phyloP scores from a whole-genome alignment of 208 protist genomes.

The Leishmania braziliensis region DNA sequence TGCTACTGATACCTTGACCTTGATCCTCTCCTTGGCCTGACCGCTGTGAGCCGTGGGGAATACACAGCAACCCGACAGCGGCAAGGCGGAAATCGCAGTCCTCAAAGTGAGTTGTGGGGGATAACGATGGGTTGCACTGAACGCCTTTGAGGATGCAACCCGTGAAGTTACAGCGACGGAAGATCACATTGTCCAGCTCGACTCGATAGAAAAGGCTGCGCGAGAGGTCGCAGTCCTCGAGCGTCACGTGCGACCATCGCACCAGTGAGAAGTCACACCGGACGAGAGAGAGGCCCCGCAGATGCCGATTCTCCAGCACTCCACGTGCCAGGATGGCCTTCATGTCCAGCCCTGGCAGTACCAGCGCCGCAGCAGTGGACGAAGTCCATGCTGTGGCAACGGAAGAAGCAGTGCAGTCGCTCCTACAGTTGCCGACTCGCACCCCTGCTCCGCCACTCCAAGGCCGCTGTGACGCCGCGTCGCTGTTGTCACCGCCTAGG shows the following conservation, averaged over 20 bases:
- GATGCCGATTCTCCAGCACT: slow-evolving; percentile 25
- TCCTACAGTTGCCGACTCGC: neutral
- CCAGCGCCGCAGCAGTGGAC: slow-evolving; percentile 33
- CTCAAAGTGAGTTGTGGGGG: slow-evolving; percentile 39
- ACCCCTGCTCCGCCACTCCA: neutral
- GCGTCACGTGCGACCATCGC: slow-evolving; percentile 39
- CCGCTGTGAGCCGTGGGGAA: neutral
- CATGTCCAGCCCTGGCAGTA: slow-evolving; percentile 64
- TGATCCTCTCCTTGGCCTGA: neutral
- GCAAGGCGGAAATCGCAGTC: slow-evolving; percentile 65
- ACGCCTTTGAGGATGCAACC: slow-evolving; percentile 48
- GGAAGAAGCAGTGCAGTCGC: neutral
- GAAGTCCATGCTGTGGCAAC: slow-evolving; percentile 11
- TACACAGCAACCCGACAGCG: slow-evolving; percentile 35
- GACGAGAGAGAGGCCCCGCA: slow-evolving; percentile 43
- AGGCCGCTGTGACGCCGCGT: neutral
- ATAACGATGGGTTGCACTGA: slow-evolving; percentile 7
- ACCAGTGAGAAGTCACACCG: slow-evolving; percentile 63
- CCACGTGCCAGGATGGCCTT: slow-evolving; percentile 61
- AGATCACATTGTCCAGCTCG: slow-evolving; percentile 36
- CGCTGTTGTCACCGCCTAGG: neutral
- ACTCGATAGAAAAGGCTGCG: slow-evolving; percentile 59
- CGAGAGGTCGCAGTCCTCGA: slow-evolving; percentile 58
- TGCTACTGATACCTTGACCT: neutral
- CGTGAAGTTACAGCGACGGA: slow-evolving; percentile 69